Percentiles rank a stretch among this genome's conserved stretches.
Conservation (phyloP, 352 stramenopile genomes). For the Phytopythium oedochilum region DNA sequence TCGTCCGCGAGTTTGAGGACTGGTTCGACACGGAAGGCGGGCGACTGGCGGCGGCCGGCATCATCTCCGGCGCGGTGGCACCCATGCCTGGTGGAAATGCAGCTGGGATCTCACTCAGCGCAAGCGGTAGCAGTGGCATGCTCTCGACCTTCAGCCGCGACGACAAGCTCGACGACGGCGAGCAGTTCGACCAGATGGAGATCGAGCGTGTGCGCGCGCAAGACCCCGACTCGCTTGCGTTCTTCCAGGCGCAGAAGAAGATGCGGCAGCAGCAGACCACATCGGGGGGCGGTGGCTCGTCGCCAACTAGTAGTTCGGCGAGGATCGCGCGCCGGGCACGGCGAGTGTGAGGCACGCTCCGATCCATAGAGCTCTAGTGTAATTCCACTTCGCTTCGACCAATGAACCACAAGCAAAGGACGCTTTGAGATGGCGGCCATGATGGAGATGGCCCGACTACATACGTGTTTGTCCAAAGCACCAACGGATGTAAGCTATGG, state of each 20-base stretch:
- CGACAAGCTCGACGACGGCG: conserved; percentile 88
- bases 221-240: conserved; percentile 88
- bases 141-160: conserved; percentile 34
- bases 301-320: conserved; percentile 8
- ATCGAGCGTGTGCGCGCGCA: conserved; percentile 80
- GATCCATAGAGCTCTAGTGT: too few species aligned
- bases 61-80: neutral
- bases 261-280: conserved; percentile 50
- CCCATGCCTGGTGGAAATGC: too few species aligned
- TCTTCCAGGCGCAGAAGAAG: conserved; percentile 90
- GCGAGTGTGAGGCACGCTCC: conserved; percentile 10
- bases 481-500: too few species aligned
- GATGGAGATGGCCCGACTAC: too few species aligned
- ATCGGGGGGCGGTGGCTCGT: conserved; percentile 1
- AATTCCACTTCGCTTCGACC: too few species aligned
- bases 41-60: neutral
- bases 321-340: conserved; percentile 25
- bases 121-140: conserved; percentile 1
- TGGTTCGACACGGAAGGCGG: conserved; percentile 64
- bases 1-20: conserved; percentile 83
- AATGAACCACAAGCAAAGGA: too few species aligned
- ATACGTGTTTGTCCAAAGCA: conserved; percentile 1
- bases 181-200: conserved; percentile 91
- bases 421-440: too few species aligned
- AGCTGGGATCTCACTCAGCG: too few species aligned